Conservation (phyloP, 768 basidiomycete species). For the Suillus sp. region DNA sequence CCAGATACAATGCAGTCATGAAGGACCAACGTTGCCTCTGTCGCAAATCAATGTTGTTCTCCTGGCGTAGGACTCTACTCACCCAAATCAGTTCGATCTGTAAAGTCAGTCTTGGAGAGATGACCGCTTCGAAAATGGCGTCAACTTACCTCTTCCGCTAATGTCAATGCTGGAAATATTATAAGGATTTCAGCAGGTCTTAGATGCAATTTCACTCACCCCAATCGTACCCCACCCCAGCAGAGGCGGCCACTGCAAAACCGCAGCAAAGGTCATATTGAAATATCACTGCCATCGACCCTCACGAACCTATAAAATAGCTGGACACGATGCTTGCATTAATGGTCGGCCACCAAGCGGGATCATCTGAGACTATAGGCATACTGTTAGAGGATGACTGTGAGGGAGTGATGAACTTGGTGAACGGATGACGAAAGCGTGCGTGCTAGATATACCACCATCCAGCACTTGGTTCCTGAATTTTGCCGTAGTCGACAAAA, state of each 20-base stretch:
- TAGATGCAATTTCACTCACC: neutral
- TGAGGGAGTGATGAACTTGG: neutral
- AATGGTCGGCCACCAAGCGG: neutral
- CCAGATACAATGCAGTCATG: neutral
- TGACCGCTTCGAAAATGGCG: neutral
- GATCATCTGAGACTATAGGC: neutral
- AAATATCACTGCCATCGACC: neutral
- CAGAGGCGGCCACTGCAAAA: neutral
- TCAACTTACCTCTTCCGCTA: neutral
- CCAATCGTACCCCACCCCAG: neutral
- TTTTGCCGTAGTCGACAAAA: neutral
- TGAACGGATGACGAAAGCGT: neutral
- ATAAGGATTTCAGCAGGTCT: neutral
- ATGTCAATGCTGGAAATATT: neutral
- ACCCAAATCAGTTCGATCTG: neutral
- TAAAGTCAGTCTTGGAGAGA: neutral
- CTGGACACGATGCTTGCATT: neutral
- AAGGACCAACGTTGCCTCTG: neutral
- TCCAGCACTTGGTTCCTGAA: neutral
- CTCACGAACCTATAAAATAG: neutral
- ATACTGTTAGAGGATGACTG: neutral
- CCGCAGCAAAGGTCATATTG: neutral
- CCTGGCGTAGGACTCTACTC: neutral
- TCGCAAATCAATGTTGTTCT: neutral
- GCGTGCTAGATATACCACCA: neutral